A percentile compares a stretch with the other conserved stretches of the same genome.
Conservation (phyloP, 1,139 yeast species). For the Saccharomyces pastorianus region DNA sequence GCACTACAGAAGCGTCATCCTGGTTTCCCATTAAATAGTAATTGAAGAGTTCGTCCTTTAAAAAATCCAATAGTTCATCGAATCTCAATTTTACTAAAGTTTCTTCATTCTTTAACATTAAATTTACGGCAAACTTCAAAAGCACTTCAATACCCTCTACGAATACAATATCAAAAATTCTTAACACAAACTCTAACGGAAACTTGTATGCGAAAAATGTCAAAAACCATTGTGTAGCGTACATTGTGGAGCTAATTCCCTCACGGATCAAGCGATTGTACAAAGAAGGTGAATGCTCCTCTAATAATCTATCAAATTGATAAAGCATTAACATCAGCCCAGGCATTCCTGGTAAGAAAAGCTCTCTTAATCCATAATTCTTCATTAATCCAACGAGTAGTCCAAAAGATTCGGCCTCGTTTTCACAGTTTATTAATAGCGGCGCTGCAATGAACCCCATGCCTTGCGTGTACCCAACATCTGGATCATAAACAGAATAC, state of each 20-base stretch:
- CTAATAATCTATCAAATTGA: slow-evolving; percentile 80
- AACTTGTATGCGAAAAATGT: slow-evolving; percentile 85
- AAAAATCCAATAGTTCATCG: slow-evolving; percentile 64
- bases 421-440: slow-evolving; percentile 60
- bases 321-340: slow-evolving; percentile 78
- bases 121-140: slow-evolving; percentile 75
- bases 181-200: slow-evolving; percentile 77
- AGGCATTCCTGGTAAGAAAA: slow-evolving; percentile 86
- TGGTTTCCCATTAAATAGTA: slow-evolving; percentile 40
- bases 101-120: slow-evolving; percentile 62
- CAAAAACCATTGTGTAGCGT: slow-evolving; percentile 92
- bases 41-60: slow-evolving; percentile 73
- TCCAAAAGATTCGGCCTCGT: slow-evolving; percentile 79
- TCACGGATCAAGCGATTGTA: slow-evolving; percentile 67
- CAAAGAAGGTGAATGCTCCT: slow-evolving; percentile 31
- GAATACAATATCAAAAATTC: slow-evolving; percentile 82
- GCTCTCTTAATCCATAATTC: slow-evolving; percentile 64
- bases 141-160: slow-evolving; percentile 88
- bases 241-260: slow-evolving; percentile 86
- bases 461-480: slow-evolving; percentile 95
- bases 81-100: slow-evolving; percentile 56
- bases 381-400: slow-evolving; percentile 77
- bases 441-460: slow-evolving; percentile 92
- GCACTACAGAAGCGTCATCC: slow-evolving; percentile 12
- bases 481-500: slow-evolving; percentile 78